Base-by-base conservation (phyloP, 2,329 filamentous ascomycete genomes). In the Aspergillus nomiae region DNA sequence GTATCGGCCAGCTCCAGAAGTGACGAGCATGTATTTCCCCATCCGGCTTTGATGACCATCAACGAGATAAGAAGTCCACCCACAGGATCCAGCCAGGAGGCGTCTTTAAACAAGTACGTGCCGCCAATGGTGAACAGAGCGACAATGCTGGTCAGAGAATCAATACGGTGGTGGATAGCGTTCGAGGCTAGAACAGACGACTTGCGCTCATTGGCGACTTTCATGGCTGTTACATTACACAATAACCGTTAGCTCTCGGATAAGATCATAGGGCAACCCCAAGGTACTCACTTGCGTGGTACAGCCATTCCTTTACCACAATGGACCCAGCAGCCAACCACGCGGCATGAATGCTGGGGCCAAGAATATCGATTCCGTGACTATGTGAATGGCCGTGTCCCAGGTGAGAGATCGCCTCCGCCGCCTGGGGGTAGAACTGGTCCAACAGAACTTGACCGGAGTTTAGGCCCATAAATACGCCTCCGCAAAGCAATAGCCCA, bases 151-250 rank as follows among this genome's bases (percentile, higher is more conserved):
- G 95, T 99, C 61, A 97, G 85, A 63, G 93, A 97, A 79, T 99
- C 95, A 75, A 99, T 90, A 64, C 95, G 92, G 82, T 98, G 95
- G 80, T 99, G 95, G 68, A 98, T 86, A 63, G 95, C 94, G 75
- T 99, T 99, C 63, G 94, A 97, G 45, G 94, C 94, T 28, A 99
- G 87, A 63, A 99, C 93, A 8, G 94, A 96, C 14, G 94, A 98
- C 76, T 97, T 96, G 77, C 94, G 92, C 79, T 97, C 92, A 71
- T 89, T 89, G 53, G 95, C 95, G 64, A 99, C 88, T 82, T 97
- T 98, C 90, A 98, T 96, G 58, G 92, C 92, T 96, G 61, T 55
- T 55, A 41, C 56, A 57, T 63, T 70, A 45, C 21, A 43, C 45
- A 26, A 45, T 28, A 14, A 51, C 34, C 46, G 46, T 61, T 50